A percentile compares a stretch with the other conserved stretches of the same genome.
These are phyloP conservation scores for Microsporum audouinii DNA, from an alignment of 2,329 filamentous ascomycete genomes.

Conservation along the genomic window DNA sequence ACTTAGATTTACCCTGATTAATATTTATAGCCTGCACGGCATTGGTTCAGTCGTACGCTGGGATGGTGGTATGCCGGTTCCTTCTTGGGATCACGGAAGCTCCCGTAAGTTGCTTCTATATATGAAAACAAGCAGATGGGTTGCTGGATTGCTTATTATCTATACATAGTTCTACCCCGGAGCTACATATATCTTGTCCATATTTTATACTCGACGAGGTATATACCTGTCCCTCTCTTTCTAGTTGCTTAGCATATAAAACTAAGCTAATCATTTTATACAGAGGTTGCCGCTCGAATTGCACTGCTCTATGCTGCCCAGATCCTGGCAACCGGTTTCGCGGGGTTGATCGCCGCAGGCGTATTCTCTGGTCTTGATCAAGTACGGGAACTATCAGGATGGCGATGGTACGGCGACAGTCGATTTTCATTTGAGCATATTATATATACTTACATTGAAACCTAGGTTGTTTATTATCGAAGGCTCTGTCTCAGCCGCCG, in stretches of 20 bases:
- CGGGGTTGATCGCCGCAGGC: constrained; percentile 15
- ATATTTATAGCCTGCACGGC: constrained; percentile 29
- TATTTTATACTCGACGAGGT: constrained; percentile 55
- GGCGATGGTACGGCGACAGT: constrained; percentile 42
- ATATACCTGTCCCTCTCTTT: constrained; percentile 8
- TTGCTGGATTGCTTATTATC: not conserved
- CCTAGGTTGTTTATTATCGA: constrained; percentile 16
- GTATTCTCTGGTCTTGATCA: constrained; percentile 23
- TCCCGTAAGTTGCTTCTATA: constrained; percentile 9
- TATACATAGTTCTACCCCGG: constrained; percentile 46
- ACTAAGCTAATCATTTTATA: constrained; percentile 27
- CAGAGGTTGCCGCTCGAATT: constrained; percentile 17
- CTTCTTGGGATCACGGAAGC: constrained; percentile 16
- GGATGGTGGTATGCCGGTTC: constrained; percentile 26
- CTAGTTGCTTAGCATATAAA: not conserved
- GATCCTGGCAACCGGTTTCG: constrained; percentile 15
- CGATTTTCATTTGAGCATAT: constrained; percentile 21
- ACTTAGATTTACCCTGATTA: not conserved
- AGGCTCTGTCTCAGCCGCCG: constrained; percentile 11
- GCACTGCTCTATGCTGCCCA: constrained; percentile 15
- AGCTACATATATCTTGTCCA: constrained; percentile 51
- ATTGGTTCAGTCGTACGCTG: constrained; percentile 32
- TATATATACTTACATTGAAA: not conserved
- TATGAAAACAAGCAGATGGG: constrained; percentile 9
- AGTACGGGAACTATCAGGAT: constrained; percentile 22